Base-by-base conservation (phyloP, 345 rosid genomes). In the Eucalyptus regnans region DNA sequence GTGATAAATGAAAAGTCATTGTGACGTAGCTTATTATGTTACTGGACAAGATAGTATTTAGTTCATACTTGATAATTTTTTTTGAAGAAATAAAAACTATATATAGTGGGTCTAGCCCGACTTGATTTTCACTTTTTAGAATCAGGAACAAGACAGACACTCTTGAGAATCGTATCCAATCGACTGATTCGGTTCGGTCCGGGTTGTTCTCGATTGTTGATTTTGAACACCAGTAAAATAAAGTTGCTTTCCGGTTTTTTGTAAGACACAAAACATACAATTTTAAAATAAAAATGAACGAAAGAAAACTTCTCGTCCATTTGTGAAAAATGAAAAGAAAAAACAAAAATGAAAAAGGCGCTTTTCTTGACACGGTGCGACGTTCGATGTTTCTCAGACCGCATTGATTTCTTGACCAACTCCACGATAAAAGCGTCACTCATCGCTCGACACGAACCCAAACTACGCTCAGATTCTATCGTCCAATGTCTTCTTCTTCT, bases 171-270 rank as follows among this genome's bases (percentile, higher is more conserved):
- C 51, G 7, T 7, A 14, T 1, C 1, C 52, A 50, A 50, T 1
- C 1, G 0, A 3, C 7, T 14, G 3, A 5, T 50, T 50, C 1
- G 7, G 7, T 0, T 5, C 1, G 0, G 0, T 2, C 0, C 3
- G 18, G 18, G 15, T 7, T 0, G 1, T 50, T 14, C 3, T 50
- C 0, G 7, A 5, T 37, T 37, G 1, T 50, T 14, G 7, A 1
- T 50, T 50, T 50, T 5, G 3, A 10, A 52, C 9, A 52, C 0
- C 1, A 33, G n/a, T 22, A 60, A 60, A 60, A 60, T 5, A 12
- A 27, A 60, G 31, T 12, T 15, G 12, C 31, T 60, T 60, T 27
- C 15, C 66, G 7, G 16, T 60, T 27, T 58, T 60, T 12, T 3
- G 31, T 60, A 60, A 27, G 8, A 1, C 16, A 60, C 41, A 60